Base-by-base conservation (phyloP, 2,329 filamentous ascomycete species). In the Lasiodiplodia gonubiensis region DNA sequence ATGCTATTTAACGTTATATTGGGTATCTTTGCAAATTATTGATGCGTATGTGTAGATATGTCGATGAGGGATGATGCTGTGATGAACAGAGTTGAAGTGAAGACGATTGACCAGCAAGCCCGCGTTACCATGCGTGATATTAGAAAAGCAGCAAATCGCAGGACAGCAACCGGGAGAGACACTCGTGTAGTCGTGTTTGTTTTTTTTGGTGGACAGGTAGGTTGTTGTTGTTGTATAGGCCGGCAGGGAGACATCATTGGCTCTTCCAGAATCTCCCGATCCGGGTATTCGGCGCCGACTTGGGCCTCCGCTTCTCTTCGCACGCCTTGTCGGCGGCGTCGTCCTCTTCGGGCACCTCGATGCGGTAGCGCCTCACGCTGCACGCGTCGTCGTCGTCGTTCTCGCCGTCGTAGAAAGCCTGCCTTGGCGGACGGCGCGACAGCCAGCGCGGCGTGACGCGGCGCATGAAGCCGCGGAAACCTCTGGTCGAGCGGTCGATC, bases 401-500 rank as follows among this genome's bases (percentile, higher is more conserved):
- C n/a, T 48, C 55, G 46, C 64, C 67, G 33, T 78, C 77, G 69
- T 79, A 79, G 68, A 80, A 80, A 25, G 54, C 54, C 14, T 69
- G 71, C 51, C 73, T 72, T n/a, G 72, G 72, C 25, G 59, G 59
- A 5, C 55, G 69, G 72, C 74, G 37, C n/a, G 74, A 77, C 1
- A 78, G 73, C 59, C 75, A 78, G 66, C 74, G 70, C 10, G 77
- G 77, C 14, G 76, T 70, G n/a, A 76, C 64, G 64, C 70, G 73
- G 18, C 74, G 71, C 37, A 77, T 54, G 12, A 79, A 66, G 0
- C 78, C 77, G 8, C 77, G 72, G 1, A 79, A n/a, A 2, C 78
- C 78, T n/a, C 69, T 76, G 64, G 77, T 76, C n/a, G 75, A 74
- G 23, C 70, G 72, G 67, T 79, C 78, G 67, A 80, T 80, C 39